Evolutionary conservation across 106 monocot genomes (phyloP), one percentile per base, ranked within the genome.

Genomic region (Chionographis japonica): DNA sequence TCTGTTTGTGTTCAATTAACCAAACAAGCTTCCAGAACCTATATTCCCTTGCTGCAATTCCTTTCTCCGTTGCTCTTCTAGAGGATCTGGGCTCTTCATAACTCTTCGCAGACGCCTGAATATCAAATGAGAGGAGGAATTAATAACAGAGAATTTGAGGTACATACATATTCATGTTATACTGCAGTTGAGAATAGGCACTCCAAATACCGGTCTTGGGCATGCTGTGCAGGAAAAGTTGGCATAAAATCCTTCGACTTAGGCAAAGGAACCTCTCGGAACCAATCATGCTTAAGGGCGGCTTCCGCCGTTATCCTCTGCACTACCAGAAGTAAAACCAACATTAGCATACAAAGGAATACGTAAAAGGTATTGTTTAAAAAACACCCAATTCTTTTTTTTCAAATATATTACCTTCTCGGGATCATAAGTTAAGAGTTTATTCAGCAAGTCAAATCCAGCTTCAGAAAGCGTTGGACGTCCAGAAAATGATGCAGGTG

Each of bases 171-270:
- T 46, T 46, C 9, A 6, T 46, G 46, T 46, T 5, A 10, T 46
- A 46, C 46, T 1, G 46, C 46, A 27, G 27, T 27, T 27, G 55
- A 36, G 78, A 41, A 4, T 12, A 42, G 15, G 15, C 40, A 0
- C n/a, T n/a, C 53, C 6, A 52, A 4, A 4, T 78, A 90, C 90
- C 90, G 81, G 78, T 94, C 94, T 38, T 87, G 86, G 18, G 83
- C 84, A 74, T 94, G 76, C 54, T 82, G 87, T 52, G 94, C 84
- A 78, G 94, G 94, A 80, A 90, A 90, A 11, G 94, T 94, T 67
- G 94, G 94, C 94, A 94, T 90, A 63, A 94, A 94, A 52, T 85
- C 90, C 80, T 94, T 94, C 8, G 84, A 82, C 41, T 90, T 94
- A 0, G 94, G 94, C 37, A 94, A 75, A 58, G 94, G 94, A 68